These are phyloP conservation scores for Medicago ruthenica DNA, from an alignment of 306 rosid species.

Conservation along the genomic window DNA sequence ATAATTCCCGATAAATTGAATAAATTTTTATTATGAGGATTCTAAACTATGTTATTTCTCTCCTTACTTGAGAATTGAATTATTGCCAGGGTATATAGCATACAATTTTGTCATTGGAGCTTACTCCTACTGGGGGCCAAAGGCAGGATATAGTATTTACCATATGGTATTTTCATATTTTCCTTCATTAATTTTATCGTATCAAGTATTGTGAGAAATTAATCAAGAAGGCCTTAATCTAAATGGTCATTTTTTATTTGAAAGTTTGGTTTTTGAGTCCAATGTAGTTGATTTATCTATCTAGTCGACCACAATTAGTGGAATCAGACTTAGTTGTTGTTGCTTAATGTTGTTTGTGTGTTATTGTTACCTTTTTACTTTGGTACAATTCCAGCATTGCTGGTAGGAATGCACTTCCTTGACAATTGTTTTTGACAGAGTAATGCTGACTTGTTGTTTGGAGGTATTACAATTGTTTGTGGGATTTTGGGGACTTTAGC, in stretches of 20 bases:
- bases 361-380: slow-evolving; percentile 9
- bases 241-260: slow-evolving; percentile 13
- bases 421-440: slow-evolving; percentile 54
- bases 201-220: slow-evolving; percentile 20
- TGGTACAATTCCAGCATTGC: slow-evolving; percentile 19
- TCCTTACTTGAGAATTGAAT: slow-evolving; percentile 32
- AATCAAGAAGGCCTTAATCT: background rate
- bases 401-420: slow-evolving; percentile 36
- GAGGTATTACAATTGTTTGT: slow-evolving; percentile 82
- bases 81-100: slow-evolving; percentile 74
- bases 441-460: slow-evolving; percentile 85
- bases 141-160: slow-evolving; percentile 91
- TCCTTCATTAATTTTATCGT: slow-evolving; percentile 27
- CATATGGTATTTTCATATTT: slow-evolving; percentile 67
- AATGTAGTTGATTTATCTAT: slow-evolving; percentile 27
- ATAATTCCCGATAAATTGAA: slow-evolving; percentile 25
- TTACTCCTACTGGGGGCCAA: slow-evolving; percentile 97
- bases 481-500: slow-evolving; percentile 84
- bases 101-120: slow-evolving; percentile 96
- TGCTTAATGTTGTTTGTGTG: slow-evolving; percentile 23
- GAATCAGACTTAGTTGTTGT: slow-evolving; percentile 24
- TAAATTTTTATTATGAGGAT: slow-evolving; percentile 10
- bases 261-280: slow-evolving; percentile 31
- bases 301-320: slow-evolving; percentile 14
- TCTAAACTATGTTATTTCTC: slow-evolving; percentile 28